Conservation (phyloP, 176 grass and related monocot genomes). For the Typha latifolia region DNA sequence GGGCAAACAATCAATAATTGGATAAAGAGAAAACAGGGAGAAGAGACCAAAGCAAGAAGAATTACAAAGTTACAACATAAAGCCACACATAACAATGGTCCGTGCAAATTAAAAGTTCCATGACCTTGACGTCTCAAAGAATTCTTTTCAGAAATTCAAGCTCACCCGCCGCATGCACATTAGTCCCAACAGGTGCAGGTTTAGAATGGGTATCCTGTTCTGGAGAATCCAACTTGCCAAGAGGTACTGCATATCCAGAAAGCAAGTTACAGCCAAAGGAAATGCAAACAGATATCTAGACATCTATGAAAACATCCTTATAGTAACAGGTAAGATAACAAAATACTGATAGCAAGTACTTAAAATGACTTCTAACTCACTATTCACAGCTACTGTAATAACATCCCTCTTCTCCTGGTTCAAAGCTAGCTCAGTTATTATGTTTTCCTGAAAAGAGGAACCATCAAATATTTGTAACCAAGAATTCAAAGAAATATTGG, state of each 20-base stretch:
- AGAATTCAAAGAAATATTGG: too few species aligned
- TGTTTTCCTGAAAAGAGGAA: conserved; percentile 33
- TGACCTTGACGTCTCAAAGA: conserved; percentile 27
- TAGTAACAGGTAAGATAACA: too few species aligned
- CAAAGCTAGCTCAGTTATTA: conserved; percentile 30
- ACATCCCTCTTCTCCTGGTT: conserved; percentile 85
- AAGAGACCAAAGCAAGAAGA: too few species aligned
- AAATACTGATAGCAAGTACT: neutral
- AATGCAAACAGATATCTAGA: too few species aligned
- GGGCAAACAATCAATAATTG: too few species aligned
- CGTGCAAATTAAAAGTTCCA: conserved; percentile 34
- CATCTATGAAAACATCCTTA: too few species aligned
- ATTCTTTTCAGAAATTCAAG: conserved; percentile 49
- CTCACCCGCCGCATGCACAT: conserved; percentile 64
- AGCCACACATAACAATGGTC: neutral
- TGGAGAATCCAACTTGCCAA: conserved; percentile 24
- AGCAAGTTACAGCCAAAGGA: conserved; percentile 6
- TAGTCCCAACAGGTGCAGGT: conserved; percentile 27
- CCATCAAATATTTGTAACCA: neutral
- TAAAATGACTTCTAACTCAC: conserved; percentile 14
- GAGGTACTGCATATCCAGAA: conserved; percentile 34
- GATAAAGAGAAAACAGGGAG: too few species aligned
- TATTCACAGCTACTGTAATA: conserved; percentile 41
- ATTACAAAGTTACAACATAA: too few species aligned
- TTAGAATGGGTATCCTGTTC: too few species aligned